Evolutionary conservation across 1,284 basidiomycete species (phyloP).

Genomic region (Athelia psychrophila): DNA sequence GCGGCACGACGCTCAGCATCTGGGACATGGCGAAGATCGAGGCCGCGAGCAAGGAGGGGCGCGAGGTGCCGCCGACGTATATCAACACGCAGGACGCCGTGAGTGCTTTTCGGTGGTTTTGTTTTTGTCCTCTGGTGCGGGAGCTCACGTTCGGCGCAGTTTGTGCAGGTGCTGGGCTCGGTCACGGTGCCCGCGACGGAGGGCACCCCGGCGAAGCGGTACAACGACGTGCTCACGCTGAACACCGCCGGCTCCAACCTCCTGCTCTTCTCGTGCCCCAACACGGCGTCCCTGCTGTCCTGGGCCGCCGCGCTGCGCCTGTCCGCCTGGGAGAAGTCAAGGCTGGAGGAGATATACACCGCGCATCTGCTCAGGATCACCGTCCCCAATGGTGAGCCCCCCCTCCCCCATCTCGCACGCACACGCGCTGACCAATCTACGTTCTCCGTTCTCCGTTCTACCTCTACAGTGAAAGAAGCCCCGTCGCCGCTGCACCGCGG

Average conservation of each 20-base stretch:
- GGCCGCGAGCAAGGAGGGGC: conserved; percentile 75
- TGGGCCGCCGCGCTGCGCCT: conserved; percentile 93
- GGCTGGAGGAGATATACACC: conserved; percentile 97
- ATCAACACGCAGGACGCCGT: conserved; percentile 87
- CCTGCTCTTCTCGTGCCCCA: conserved; percentile 84
- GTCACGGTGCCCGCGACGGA: conserved; percentile 59
- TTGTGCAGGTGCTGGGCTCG: conserved; percentile 70
- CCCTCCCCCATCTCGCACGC: not conserved
- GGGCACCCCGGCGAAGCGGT: conserved; percentile 50
- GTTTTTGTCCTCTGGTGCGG: conserved; percentile 7
- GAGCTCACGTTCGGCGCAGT: conserved; percentile 38
- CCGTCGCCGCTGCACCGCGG: conserved; percentile 68
- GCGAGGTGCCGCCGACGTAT: conserved; percentile 83
- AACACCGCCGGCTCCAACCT: conserved; percentile 95
- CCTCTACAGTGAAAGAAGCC: conserved; percentile 56
- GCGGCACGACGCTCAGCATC: conserved; percentile 88
- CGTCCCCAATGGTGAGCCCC: conserved; percentile 42
- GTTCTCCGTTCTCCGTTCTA: conserved; percentile 1
- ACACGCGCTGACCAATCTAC: not conserved
- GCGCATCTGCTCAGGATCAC: conserved; percentile 87
- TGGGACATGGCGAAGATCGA: conserved; percentile 88
- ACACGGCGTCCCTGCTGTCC: conserved; percentile 67
- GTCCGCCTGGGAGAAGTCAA: conserved; percentile 92
- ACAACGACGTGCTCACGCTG: conserved; percentile 83
- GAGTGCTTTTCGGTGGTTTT: conserved; percentile 29